Base-by-base conservation (phyloP, 805 yeast genomes). In the Ogataea glucozyma region DNA sequence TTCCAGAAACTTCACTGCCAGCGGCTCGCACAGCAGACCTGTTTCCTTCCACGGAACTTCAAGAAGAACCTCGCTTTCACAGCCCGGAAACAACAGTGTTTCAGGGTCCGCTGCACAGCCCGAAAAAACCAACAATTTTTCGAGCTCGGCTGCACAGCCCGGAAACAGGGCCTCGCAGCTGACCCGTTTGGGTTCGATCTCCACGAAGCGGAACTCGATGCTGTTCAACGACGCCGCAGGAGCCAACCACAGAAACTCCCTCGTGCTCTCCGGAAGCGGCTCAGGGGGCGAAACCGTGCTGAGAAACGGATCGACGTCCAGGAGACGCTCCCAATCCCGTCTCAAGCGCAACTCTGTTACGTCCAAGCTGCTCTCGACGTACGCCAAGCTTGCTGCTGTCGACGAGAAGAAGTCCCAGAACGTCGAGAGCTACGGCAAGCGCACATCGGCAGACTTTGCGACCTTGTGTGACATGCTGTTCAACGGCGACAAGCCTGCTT, bases 381-480 rank as follows among this genome's bases (percentile, higher is more conserved):
- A 85, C 61, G 88, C 91, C 24, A 83, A 80, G 57, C 65, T 85
- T 47, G 73, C 87, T 3, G 73, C 73, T 34, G 43, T 53, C 24
- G 67, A 63, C 13, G 83, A 80, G 44, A 71, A 75, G 31, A 85
- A 79, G 47, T 78, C 87, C 80, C 85, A 80, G 53, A 76, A 76
- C 53, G 76, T 83, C 62, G 86, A 83, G 54, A 79, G 76, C 54
- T 87, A 81, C 59, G 81, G 88, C 5, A 83, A 78, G 63, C 73
- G 93, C 62, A 83, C 90, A 2, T 80, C 87, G 26, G 81, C 87
- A 12, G 85, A 85, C 48, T 85, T 85, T 69, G 93, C 89, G 10
- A 76, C 85, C 2, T 67, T 85, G 31, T 83, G 88, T 69, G 91
- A 85, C 65, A 81, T 78, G 62, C 78, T 85, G 44, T 85, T 85